A percentile compares a stretch with the other conserved stretches of the same genome.
Conservation (phyloP, 1,139 yeast genomes). For the Blastobotrys aristatus region DNA sequence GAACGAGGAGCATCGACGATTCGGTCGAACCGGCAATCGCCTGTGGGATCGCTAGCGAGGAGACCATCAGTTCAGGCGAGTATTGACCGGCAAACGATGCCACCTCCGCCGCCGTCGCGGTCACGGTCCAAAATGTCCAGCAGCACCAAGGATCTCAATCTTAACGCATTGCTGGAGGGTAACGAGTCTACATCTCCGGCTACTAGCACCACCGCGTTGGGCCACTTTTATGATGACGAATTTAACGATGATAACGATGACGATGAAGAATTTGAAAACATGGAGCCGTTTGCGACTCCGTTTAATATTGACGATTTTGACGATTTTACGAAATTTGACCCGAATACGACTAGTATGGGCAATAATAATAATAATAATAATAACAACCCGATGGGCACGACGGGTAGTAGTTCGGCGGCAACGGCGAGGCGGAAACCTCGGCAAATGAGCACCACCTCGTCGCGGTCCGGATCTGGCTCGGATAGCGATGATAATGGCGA, state of each 20-base stretch:
- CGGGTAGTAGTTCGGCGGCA: neutral
- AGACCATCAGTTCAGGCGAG: neutral
- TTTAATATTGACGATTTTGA: neutral
- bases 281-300: neutral
- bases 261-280: constrained; percentile 5
- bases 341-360: neutral
- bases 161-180: constrained; percentile 23
- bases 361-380: neutral
- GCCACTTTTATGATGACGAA: neutral
- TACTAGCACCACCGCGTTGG: neutral
- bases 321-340: neutral
- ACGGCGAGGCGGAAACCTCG: neutral
- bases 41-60: constrained; percentile 3
- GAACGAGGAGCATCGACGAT: constrained; percentile 14
- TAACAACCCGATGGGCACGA: neutral
- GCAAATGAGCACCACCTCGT: neutral
- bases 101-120: neutral
- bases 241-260: neutral
- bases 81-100: neutral
- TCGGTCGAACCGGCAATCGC: constrained; percentile 5
- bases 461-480: too few relatives aligned
- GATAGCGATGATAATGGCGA: constrained; percentile 44
- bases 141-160: constrained; percentile 22
- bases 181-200: constrained; percentile 1
- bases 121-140: constrained; percentile 5